phyloP scores from a whole-genome alignment of 2,329 filamentous ascomycete species.

The Stagonosporopsis cucurbitacearum region DNA sequence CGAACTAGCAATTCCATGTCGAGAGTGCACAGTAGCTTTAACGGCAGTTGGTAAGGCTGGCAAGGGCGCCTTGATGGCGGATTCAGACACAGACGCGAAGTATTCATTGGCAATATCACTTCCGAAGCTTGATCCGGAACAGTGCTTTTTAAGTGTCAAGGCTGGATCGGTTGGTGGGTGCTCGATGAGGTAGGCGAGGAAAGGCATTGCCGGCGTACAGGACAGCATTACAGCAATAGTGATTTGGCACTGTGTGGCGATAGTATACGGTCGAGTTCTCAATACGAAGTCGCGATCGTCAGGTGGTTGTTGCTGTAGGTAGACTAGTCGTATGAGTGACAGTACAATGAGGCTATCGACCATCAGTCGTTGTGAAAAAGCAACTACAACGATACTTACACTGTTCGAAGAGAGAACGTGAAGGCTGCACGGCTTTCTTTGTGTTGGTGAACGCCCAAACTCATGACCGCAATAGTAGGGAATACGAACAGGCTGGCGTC shows the following conservation, averaged over 20 bases:
- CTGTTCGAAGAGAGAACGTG: constrained; percentile 28
- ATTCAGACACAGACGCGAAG: not conserved
- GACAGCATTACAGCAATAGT: constrained; percentile 32
- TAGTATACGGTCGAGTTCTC: constrained; percentile 29
- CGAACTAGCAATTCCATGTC: not conserved
- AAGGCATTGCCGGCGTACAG: constrained; percentile 30
- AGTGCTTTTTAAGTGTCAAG: constrained; percentile 21
- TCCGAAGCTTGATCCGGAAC: constrained; percentile 30
- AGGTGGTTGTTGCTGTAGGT: constrained; percentile 22
- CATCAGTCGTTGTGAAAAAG: not conserved
- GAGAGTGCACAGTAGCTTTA: constrained; percentile 15
- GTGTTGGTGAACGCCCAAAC: constrained; percentile 20
- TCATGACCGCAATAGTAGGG: constrained; percentile 27
- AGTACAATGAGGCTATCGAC: constrained; percentile 26
- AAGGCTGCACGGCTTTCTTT: constrained; percentile 26
- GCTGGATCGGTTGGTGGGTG: constrained; percentile 6
- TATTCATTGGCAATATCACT: constrained; percentile 20
- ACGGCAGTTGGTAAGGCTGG: constrained; percentile 27
- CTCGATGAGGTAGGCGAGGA: constrained; percentile 21
- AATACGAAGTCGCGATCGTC: constrained; percentile 23
- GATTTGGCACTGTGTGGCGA: constrained; percentile 33
- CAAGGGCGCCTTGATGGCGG: constrained; percentile 21
- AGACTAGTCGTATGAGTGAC: constrained; percentile 31
- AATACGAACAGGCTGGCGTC: constrained; percentile 28
- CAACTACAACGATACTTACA: constrained; percentile 20